Base-by-base conservation (phyloP, 805 yeast species). In the Schwanniomyces polymorphus region DNA sequence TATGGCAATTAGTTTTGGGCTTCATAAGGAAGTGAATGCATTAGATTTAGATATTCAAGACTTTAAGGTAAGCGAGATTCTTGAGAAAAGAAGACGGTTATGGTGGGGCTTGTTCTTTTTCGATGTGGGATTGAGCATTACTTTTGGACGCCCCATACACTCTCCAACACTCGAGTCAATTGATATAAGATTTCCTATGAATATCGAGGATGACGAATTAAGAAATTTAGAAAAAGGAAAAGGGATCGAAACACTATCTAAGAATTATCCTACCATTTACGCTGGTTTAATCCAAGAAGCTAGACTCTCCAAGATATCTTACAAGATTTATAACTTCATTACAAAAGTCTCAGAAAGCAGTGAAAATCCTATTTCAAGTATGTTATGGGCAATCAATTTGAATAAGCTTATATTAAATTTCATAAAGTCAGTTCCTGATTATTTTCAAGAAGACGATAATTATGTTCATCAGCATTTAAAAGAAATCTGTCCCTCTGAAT, bases 61-160 rank as follows among this genome's bases (percentile, higher is more conserved):
- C 10, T 18, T 21, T 45, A 21, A 56, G 50, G 29, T 54, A 50
- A 17, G 41, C 45, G 21, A 58, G 60, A 44, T 59, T 68, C 61
- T 74, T 43, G 88, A 82, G 53, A 71, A 78, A 60, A 72, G 87
- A 52, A 69, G 86, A 56, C 64, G 88, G 45, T 60, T 82, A 27
- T 85, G 88, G 87, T 84, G 88, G 86, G 84, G 85, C 1, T 53
- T 85, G 8, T 82, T 79, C 52, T 75, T 79, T 43, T 81, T 81
- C 54, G 88, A 83, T 60, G 78, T 82, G 14, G 84, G 85, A 44
- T 79, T 86, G 14, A 79, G 86, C 1, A 70, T 84, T 18, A 79
- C 86, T 0, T 80, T 81, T 61, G 88, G 88, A 11, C 65, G 90
- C 53, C 89, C 90, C 0, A 72, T 80, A 5, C 75, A 75, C 51